Conservation (phyloP, 108 stramenopile species). For the Chaetoceros tenuissimus region DNA sequence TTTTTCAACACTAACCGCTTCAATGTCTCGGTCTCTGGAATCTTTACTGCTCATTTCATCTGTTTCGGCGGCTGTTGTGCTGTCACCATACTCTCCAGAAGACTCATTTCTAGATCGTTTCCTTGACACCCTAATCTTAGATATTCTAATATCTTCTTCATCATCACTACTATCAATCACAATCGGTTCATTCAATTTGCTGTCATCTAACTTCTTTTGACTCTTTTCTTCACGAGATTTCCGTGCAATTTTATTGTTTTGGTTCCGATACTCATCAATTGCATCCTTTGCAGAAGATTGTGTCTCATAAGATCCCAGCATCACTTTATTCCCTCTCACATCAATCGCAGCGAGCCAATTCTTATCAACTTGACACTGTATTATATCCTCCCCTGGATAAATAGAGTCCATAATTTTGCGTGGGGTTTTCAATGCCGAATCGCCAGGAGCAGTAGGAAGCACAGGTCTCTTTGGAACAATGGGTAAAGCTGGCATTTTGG, state of each 20-base stretch:
- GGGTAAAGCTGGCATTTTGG: no score
- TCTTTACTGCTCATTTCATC: not conserved
- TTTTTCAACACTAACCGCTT: not conserved
- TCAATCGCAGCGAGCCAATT: not conserved
- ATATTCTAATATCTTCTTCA: not conserved
- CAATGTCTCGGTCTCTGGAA: not conserved
- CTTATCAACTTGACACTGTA: no score
- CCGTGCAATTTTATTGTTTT: not conserved
- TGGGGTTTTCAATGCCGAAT: no score
- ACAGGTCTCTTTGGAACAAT: no score
- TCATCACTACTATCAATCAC: not conserved
- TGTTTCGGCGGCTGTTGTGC: not conserved
- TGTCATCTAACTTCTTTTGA: not conserved
- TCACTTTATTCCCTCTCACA: not conserved
- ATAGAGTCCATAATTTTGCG: no score
- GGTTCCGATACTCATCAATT: not conserved
- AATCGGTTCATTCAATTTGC: no score
- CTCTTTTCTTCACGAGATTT: not conserved
- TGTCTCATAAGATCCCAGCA: not conserved
- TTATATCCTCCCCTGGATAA: no score
- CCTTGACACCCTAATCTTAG: not conserved
- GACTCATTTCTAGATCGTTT: no score
- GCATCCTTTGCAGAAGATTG: not conserved
- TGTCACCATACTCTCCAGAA: no score
- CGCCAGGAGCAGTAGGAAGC: no score